Percentiles rank a stretch among this genome's conserved stretches.
phyloP scores from a whole-genome alignment of 2,329 filamentous ascomycete genomes.

The Epichloe baconii region DNA sequence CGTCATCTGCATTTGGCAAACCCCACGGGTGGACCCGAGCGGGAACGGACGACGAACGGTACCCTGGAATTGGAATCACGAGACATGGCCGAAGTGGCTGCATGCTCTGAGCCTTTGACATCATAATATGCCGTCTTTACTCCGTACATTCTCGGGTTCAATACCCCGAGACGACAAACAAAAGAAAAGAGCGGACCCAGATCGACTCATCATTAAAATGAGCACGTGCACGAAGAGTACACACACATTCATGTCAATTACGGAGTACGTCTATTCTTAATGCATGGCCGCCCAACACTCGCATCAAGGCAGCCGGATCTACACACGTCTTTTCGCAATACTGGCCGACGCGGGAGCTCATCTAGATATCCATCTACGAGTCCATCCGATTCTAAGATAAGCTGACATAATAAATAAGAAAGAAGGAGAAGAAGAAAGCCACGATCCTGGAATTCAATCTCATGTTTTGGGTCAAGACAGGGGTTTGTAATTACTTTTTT shows the following conservation, averaged over 20 bases:
- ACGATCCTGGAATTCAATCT: neutral
- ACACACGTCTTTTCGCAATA: conserved; percentile 2
- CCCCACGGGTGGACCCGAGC: no score
- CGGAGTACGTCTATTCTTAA: neutral
- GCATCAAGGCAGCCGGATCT: neutral
- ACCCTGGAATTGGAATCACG: no score
- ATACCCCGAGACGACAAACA: no score
- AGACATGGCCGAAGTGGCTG: no score
- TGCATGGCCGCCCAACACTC: neutral
- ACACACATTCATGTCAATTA: neutral
- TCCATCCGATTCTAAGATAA: neutral
- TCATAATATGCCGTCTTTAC: no score
- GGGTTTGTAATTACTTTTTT: neutral
- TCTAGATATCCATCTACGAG: conserved; percentile 3
- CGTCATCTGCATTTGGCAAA: no score
- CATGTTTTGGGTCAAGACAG: neutral
- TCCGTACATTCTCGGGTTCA: no score
- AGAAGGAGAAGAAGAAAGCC: neutral
- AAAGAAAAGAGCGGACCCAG: neutral
- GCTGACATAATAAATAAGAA: neutral
- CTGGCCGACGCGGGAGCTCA: neutral
- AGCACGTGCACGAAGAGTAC: neutral
- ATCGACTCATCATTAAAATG: neutral
- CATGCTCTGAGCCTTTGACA: no score
- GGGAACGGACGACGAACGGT: no score